Evolutionary conservation across 495 filamentous ascomycete genomes (phyloP), one percentile per base, ranked within the genome.

Genomic region (Chaetomium fimeti): DNA sequence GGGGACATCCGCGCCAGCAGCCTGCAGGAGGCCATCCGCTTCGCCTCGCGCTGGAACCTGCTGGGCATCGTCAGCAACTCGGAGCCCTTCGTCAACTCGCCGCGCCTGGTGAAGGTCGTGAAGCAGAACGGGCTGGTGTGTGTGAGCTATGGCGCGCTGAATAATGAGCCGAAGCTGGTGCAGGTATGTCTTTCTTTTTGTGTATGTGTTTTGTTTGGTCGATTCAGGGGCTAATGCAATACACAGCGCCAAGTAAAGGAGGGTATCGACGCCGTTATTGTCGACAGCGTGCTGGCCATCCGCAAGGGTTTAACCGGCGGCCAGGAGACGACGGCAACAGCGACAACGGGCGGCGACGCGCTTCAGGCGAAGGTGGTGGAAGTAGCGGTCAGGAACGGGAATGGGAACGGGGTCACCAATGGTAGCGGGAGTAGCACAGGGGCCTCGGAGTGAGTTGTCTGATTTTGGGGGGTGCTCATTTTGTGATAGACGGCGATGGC

Each of bases 201-300:
- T 49, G 18, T 24, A 15, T 51, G 40, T 11, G 2, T 22, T 13
- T 12, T 49, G n/a, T n/a, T 20, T 36, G 36, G 29, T 7, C 3
- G 29, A 3, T 32, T 32, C 32, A 43, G 15, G 0, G 16, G 24
- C 42, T 48, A 32, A 60, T 8, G 28, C 2, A 47, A 6, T 25
- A 25, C 66, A 32, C 70, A 92, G 89, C 79, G 88, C 64, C 94
- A 98, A 88, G 92, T 95, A 18, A 87, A 91, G 25, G 91, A 97
- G 75, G 94, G 94, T 52, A 95, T 98, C 57, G 93, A 98, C 76
- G 93, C 93, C 8, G 92, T 98, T 27, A 98, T 98, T 71, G 94
- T 97, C 45, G 93, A 98, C 71, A 91, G 85, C 48, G 93, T 98
- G 12, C 81, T 97, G 16, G 88, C 88, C 24, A 93, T 97, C 60